A percentile compares a stretch with the other conserved stretches of the same genome.
These are phyloP conservation scores for Penicillium capsulatum DNA, from an alignment of 2,329 filamentous ascomycete genomes.

Conservation along the genomic window DNA sequence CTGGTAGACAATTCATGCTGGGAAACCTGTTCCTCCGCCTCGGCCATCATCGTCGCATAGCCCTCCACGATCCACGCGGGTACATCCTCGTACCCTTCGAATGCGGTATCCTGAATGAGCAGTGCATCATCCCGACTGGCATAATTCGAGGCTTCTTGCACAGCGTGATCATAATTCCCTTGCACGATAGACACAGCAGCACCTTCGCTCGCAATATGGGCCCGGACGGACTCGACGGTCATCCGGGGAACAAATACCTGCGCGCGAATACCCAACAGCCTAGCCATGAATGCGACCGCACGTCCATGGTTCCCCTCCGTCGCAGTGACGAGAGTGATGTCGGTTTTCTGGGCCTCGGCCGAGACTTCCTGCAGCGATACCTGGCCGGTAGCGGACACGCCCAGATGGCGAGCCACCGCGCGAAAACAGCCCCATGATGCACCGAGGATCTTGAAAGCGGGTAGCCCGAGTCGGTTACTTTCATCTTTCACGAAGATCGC, in stretches of 20 bases:
- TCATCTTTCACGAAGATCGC: conserved; percentile 68
- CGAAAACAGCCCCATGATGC: conserved; percentile 69
- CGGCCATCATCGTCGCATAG: conserved; percentile 67
- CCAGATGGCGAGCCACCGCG: conserved; percentile 49
- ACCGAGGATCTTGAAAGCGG: conserved; percentile 75
- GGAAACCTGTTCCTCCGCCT: conserved; percentile 60
- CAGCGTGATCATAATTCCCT: conserved; percentile 62
- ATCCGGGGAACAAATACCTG: conserved; percentile 60
- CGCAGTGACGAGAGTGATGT: conserved; percentile 55
- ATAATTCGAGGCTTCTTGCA: conserved; percentile 48
- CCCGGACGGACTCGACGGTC: conserved; percentile 53
- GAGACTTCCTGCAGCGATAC: conserved; percentile 46
- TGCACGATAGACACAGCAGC: conserved; percentile 54
- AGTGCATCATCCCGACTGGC: conserved; percentile 42
- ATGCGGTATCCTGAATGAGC: conserved; percentile 66
- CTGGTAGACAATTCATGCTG: conserved; percentile 40
- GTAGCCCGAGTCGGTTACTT: conserved; percentile 62
- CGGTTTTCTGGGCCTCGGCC: conserved; percentile 24
- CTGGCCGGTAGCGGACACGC: conserved; percentile 29
- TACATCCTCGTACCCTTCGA: conserved; percentile 62
- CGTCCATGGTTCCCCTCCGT: conserved; percentile 76
- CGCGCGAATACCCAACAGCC: conserved; percentile 52
- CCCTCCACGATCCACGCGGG: conserved; percentile 74
- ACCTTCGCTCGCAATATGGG: conserved; percentile 59
- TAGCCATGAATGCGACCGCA: conserved; percentile 66